These are phyloP conservation scores for Aureobasidium subglaciale DNA, from an alignment of 2,329 filamentous ascomycete species.

Conservation along the genomic window DNA sequence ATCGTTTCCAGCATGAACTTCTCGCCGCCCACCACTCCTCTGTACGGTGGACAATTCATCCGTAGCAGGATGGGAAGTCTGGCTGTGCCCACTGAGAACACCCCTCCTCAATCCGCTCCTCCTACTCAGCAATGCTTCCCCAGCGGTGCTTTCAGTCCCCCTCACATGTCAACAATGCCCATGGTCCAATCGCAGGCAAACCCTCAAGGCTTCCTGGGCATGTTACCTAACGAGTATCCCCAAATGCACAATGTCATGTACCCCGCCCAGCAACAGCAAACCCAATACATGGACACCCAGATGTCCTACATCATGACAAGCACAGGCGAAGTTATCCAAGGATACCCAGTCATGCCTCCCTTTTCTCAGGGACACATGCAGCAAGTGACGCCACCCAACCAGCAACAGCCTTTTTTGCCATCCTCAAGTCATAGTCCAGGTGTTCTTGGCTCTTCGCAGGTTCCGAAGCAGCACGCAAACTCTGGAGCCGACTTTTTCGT, in stretches of 20 bases:
- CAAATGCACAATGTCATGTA: slow-evolving; percentile 18
- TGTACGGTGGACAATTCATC: slow-evolving; percentile 24
- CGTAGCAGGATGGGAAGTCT: slow-evolving; percentile 28
- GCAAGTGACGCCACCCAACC: slow-evolving; percentile 17
- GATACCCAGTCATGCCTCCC: slow-evolving; percentile 11
- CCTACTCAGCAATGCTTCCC: slow-evolving; percentile 43
- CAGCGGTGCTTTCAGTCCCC: slow-evolving; percentile 28
- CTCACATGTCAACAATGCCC: slow-evolving; percentile 14
- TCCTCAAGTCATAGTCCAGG: slow-evolving; percentile 10
- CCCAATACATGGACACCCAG: slow-evolving; percentile 16
- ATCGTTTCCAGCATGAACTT: slow-evolving; percentile 23
- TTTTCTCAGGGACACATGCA: slow-evolving; percentile 13
- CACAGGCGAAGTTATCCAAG: slow-evolving; percentile 12
- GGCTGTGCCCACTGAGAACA: slow-evolving; percentile 35
- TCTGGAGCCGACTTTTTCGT: slow-evolving; percentile 33
- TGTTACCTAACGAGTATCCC: slow-evolving; percentile 17
- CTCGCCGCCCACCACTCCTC: slow-evolving; percentile 39
- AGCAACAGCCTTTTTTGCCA: slow-evolving; percentile 17
- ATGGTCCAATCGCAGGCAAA: slow-evolving; percentile 16
- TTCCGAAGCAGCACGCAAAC: slow-evolving; percentile 23
- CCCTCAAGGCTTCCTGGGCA: slow-evolving; percentile 14
- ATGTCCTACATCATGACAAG: slow-evolving; percentile 18
- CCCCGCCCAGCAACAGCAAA: slow-evolving; percentile 14
- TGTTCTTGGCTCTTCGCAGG: slow-evolving; percentile 21
- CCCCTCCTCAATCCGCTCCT: slow-evolving; percentile 45